Conservation (phyloP, 148 eudicot genomes). For the Silene latifolia region DNA sequence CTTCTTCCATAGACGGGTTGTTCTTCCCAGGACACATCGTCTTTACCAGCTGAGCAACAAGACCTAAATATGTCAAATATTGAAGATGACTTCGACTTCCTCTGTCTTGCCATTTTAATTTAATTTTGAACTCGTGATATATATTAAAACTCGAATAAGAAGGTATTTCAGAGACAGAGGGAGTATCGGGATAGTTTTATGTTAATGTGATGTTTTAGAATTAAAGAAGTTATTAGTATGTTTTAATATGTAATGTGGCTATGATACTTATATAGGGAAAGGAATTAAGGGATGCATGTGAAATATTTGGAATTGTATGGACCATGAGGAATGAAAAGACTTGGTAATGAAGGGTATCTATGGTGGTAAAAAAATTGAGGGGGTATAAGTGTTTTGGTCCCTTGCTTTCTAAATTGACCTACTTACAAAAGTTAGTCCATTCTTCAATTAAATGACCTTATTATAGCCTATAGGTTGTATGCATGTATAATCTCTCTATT, state of each 20-base stretch:
- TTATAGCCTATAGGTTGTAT: background rate
- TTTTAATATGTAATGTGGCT: background rate
- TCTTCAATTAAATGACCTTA: constrained; percentile 11
- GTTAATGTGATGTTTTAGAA: background rate
- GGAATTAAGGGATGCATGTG: background rate
- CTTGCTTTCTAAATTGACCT: constrained; percentile 29
- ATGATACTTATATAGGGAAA: constrained; percentile 1
- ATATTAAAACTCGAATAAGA: too few relatives aligned
- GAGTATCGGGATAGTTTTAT: background rate
- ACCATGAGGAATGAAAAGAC: constrained; percentile 27
- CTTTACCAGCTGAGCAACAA: constrained; percentile 30
- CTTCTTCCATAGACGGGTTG: constrained; percentile 25
- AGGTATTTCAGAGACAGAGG: too few relatives aligned
- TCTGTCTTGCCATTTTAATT: constrained; percentile 22
- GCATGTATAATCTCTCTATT: background rate
- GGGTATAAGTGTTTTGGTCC: constrained; percentile 30
- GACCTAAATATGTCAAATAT: constrained; percentile 32
- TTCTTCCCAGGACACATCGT: constrained; percentile 20
- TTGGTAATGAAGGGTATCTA: constrained; percentile 7
- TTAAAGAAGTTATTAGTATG: background rate
- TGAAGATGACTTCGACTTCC: constrained; percentile 18
- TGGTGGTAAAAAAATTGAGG: constrained; percentile 22
- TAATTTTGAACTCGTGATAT: too few relatives aligned
- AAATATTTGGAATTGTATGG: constrained; percentile 15
- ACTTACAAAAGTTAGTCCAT: constrained; percentile 16